Evolutionary conservation across 441 rosid genomes (phyloP).

Genomic region (Jatropha podagrica): DNA sequence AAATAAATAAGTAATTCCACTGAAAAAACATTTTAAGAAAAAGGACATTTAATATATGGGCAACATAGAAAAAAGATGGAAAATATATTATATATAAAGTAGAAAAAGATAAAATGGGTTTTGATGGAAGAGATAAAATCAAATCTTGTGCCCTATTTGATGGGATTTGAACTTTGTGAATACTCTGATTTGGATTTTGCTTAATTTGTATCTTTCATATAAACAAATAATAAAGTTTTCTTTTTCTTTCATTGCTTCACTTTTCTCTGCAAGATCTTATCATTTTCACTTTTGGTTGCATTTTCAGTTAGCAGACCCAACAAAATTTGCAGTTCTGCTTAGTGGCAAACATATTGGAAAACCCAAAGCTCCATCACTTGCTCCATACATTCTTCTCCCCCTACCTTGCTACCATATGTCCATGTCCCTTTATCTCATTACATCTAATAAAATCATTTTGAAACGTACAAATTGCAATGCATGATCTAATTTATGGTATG

Average conservation of each 20-base stretch:
- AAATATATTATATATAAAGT: background rate
- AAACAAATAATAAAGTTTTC: background rate
- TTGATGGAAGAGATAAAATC: constrained; percentile 15
- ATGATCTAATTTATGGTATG: background rate
- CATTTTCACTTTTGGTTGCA: constrained; percentile 41
- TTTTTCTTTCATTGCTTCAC: constrained; percentile 22
- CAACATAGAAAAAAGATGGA: background rate
- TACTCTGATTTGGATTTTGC: background rate
- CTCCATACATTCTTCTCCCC: constrained; percentile 52
- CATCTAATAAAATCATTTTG: background rate
- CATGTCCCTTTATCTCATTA: background rate
- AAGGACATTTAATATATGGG: too few relatives aligned
- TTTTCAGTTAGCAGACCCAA: constrained; percentile 44
- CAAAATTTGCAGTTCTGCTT: constrained; percentile 30
- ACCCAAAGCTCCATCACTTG: constrained; percentile 46
- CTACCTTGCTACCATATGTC: background rate
- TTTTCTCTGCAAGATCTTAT: constrained; percentile 50
- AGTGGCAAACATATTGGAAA: constrained; percentile 32
- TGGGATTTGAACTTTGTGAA: constrained; percentile 25
- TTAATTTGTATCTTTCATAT: background rate
- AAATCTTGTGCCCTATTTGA: constrained; percentile 25
- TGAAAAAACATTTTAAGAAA: too few relatives aligned
- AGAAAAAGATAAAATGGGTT: background rate
- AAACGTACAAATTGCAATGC: too few relatives aligned
- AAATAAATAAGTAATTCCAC: too few relatives aligned